These are phyloP conservation scores for Pilobolus umbonatus DNA, from an alignment of 192 early-diverging fungal species.

Conservation along the genomic window DNA sequence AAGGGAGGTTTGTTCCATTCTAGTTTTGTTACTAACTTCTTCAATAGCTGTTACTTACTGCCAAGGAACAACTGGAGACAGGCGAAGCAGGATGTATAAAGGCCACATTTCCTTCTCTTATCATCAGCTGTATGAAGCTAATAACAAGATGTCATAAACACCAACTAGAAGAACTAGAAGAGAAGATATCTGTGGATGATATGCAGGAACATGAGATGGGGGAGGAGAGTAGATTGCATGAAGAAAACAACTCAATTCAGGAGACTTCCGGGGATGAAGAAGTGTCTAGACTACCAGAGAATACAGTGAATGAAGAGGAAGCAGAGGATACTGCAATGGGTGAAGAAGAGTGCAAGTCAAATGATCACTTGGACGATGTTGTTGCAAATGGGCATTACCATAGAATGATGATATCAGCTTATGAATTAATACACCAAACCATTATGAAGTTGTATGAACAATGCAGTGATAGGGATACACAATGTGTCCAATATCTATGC, in stretches of 20 bases:
- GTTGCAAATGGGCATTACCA: too few relatives aligned
- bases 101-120: constrained; percentile 87
- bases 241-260: too few relatives aligned
- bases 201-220: too few relatives aligned
- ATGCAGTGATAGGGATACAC: constrained; percentile 40
- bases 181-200: constrained; percentile 22
- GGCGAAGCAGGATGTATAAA: constrained; percentile 79
- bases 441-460: constrained; percentile 68
- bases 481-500: constrained; percentile 72
- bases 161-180: constrained; percentile 13
- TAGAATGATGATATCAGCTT: constrained; percentile 65
- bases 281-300: too few relatives aligned
- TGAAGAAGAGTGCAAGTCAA: too few relatives aligned
- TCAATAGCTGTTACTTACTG: constrained; percentile 66
- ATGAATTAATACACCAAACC: constrained; percentile 86
- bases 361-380: too few relatives aligned
- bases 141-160: constrained; percentile 20
- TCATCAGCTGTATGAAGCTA: constrained; percentile 60
- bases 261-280: too few relatives aligned
- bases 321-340: too few relatives aligned
- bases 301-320: too few relatives aligned
- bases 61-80: constrained; percentile 78
- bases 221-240: too few relatives aligned
- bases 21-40: not conserved
- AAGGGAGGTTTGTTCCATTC: constrained; percentile 10